Conservation (phyloP, 305 asterid species). For the Ruellia speciosa region DNA sequence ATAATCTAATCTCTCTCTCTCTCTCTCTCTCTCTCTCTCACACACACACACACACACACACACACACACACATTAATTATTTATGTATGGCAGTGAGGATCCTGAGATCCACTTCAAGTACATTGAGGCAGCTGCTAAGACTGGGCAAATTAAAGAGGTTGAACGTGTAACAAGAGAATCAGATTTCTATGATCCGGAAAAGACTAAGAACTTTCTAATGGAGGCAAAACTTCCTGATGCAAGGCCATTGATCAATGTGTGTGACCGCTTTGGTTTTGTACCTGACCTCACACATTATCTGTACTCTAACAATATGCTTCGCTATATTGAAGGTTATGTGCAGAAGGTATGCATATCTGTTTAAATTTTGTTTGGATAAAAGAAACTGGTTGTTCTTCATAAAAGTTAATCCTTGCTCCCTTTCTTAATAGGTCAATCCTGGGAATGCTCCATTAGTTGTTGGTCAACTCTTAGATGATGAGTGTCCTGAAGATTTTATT, state of each 20-base stretch:
- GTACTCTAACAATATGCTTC: constrained; percentile 91
- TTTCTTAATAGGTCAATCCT: constrained; percentile 76
- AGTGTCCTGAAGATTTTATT: constrained; percentile 97
- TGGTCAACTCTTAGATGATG: constrained; percentile 97
- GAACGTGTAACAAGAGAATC: constrained; percentile 99
- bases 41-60: too few species aligned
- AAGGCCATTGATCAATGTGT: constrained; percentile 90
- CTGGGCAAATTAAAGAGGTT: constrained; percentile 98
- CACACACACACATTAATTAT: constrained; percentile 9
- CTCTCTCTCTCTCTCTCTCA: too few species aligned
- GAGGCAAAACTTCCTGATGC: constrained; percentile 99
- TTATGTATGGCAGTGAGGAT: constrained; percentile 71
- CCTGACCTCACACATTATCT: constrained; percentile 96
- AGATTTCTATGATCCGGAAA: constrained; percentile 86
- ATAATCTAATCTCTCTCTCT: not conserved
- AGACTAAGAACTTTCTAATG: constrained; percentile 94
- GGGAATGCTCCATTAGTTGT: constrained; percentile 99
- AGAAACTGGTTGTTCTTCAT: not conserved
- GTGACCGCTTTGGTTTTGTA: constrained; percentile 98
- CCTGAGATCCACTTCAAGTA: constrained; percentile 98
- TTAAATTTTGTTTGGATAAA: not conserved
- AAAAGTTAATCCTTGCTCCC: constrained; percentile 17
- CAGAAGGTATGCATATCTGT: constrained; percentile 59
- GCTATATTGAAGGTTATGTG: constrained; percentile 98
- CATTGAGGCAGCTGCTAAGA: constrained; percentile 97